Evolutionary conservation across 768 basidiomycete genomes (phyloP).

Genomic region (Russula abietina): DNA sequence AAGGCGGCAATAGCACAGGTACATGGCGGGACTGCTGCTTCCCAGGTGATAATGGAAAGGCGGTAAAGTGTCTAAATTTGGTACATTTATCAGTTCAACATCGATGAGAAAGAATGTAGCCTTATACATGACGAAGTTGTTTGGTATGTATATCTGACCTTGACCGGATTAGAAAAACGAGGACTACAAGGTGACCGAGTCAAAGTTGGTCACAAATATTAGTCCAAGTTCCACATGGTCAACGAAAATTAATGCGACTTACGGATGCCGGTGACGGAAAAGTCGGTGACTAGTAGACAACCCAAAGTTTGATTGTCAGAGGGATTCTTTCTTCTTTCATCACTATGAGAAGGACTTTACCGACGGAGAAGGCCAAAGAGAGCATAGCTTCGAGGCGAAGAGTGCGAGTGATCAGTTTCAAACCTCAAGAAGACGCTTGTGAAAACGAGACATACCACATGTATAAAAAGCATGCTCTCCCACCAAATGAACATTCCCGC

Average conservation of each 20-base stretch:
- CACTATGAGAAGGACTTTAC: not conserved
- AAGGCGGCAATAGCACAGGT: constrained; percentile 27
- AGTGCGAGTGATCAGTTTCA: not conserved
- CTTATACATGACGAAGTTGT: constrained; percentile 9
- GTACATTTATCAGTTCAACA: not conserved
- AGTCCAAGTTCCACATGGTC: not conserved
- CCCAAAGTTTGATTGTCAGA: not conserved
- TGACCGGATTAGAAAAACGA: constrained; percentile 12
- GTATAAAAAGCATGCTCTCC: constrained; percentile 1
- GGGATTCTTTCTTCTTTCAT: not conserved
- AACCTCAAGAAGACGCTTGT: not conserved
- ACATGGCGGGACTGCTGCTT: constrained; percentile 29
- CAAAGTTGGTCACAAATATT: not conserved
- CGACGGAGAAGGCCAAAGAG: constrained; percentile 9
- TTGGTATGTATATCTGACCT: constrained; percentile 4
- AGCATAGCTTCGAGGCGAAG: not conserved
- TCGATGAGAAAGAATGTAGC: not conserved
- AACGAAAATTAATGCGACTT: not conserved
- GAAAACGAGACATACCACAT: constrained; percentile 7
- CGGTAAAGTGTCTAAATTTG: constrained; percentile 10
- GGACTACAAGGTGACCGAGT: constrained; percentile 1
- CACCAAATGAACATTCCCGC: not conserved
- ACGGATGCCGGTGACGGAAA: constrained; percentile 19
- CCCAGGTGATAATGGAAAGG: constrained; percentile 28
- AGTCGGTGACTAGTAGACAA: constrained; percentile 6